Percentiles rank a stretch among this genome's conserved stretches.
phyloP scores from a whole-genome alignment of 768 basidiomycete genomes.

The Guyanaporus albipodus region DNA sequence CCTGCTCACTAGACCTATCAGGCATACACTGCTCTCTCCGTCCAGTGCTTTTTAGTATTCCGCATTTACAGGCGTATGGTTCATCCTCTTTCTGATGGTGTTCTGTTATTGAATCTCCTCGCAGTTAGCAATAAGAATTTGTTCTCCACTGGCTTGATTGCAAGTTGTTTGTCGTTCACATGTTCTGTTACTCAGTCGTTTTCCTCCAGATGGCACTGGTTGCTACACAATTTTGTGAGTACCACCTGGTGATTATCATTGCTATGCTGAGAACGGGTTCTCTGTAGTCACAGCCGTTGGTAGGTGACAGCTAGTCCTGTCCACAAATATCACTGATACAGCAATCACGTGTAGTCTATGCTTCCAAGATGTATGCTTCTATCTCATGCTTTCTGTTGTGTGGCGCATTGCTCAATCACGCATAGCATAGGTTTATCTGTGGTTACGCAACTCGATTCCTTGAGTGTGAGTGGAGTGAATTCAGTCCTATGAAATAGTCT shows the following conservation, averaged over 20 bases:
- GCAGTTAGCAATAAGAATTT: conserved; percentile 48
- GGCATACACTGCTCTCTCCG: conserved; percentile 44
- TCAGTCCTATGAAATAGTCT: too few relatives aligned
- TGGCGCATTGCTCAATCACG: too few relatives aligned
- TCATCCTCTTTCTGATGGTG: not conserved
- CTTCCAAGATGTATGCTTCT: too few relatives aligned
- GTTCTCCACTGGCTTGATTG: conserved; percentile 33
- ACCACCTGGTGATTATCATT: not conserved
- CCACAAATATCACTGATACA: too few relatives aligned
- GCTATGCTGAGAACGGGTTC: not conserved
- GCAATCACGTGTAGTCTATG: too few relatives aligned
- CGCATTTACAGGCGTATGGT: conserved; percentile 47
- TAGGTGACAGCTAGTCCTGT: too few relatives aligned
- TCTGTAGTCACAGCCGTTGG: too few relatives aligned
- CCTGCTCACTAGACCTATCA: conserved; percentile 4
- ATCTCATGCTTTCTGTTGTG: too few relatives aligned
- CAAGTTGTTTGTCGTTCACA: conserved; percentile 1
- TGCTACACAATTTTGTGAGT: conserved; percentile 1
- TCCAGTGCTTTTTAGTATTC: conserved; percentile 51
- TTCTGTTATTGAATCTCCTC: conserved; percentile 12
- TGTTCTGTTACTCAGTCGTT: not conserved
- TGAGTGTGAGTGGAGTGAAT: too few relatives aligned
- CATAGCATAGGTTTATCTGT: too few relatives aligned
- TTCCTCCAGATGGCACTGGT: conserved; percentile 29
- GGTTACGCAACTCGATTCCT: too few relatives aligned